Conservation (phyloP, 768 basidiomycete species). For the Pholiota conissans region DNA sequence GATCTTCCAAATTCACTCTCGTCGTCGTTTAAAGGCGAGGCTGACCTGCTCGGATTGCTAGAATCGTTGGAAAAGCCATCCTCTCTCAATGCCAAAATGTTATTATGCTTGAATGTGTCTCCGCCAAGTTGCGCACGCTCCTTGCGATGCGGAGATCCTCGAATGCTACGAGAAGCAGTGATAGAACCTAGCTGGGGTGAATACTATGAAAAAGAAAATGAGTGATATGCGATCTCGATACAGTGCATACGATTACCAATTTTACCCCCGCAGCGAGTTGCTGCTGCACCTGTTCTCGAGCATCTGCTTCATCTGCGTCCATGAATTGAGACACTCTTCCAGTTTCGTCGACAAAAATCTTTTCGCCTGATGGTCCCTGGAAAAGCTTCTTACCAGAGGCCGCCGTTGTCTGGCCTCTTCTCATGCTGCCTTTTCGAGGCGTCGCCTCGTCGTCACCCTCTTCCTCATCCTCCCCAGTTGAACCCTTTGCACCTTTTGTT, state of each 20-base stretch:
- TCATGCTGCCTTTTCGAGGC: constrained; percentile 52
- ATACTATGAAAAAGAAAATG: constrained; percentile 43
- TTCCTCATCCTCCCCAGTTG: constrained; percentile 33
- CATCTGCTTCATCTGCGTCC: constrained; percentile 85
- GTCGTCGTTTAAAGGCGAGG: constrained; percentile 49
- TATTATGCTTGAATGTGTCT: constrained; percentile 40
- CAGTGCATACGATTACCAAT: constrained; percentile 46
- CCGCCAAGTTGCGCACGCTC: constrained; percentile 45
- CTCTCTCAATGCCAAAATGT: constrained; percentile 46
- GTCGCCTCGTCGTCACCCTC: constrained; percentile 57
- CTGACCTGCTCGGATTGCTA: constrained; percentile 42
- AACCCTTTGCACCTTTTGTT: constrained; percentile 22
- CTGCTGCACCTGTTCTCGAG: constrained; percentile 85
- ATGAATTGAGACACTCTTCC: constrained; percentile 80
- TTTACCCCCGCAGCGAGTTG: constrained; percentile 76
- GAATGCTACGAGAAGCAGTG: constrained; percentile 67
- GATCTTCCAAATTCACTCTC: constrained; percentile 62
- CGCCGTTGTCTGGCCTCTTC: constrained; percentile 30
- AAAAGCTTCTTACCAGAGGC: constrained; percentile 29
- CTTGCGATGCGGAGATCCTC: constrained; percentile 64
- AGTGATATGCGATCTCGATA: constrained; percentile 1
- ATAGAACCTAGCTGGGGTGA: constrained; percentile 58
- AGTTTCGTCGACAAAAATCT: constrained; percentile 39
- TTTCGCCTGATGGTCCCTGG: constrained; percentile 31
- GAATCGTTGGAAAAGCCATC: constrained; percentile 37